A percentile compares a stretch with the other conserved stretches of the same genome.
Conservation (phyloP, 2,329 filamentous ascomycete genomes). For the Hansfordia pulvinata region DNA sequence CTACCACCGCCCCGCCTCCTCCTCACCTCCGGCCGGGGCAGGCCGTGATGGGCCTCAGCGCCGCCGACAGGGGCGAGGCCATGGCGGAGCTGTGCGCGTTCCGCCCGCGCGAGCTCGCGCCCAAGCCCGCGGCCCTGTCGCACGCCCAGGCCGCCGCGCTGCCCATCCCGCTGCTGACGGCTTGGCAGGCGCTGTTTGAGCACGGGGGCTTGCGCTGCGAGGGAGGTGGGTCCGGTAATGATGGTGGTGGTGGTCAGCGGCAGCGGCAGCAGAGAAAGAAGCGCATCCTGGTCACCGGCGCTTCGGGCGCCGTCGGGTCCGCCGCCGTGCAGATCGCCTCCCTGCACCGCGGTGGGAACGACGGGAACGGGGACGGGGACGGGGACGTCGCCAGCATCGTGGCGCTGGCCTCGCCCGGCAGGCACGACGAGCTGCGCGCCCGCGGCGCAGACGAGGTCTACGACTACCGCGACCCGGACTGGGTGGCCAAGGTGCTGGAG, state of each 20-base stretch:
- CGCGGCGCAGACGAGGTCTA: too few relatives aligned
- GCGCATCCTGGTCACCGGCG: conserved; percentile 18
- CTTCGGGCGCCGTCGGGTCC: conserved; percentile 15
- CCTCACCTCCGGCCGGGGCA: conserved; percentile 14
- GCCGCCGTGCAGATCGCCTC: conserved; percentile 16
- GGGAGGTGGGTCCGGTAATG: too few relatives aligned
- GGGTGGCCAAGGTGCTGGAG: too few relatives aligned
- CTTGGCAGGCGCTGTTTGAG: conserved; percentile 13
- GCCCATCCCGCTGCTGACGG: conserved; percentile 17
- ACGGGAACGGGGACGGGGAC: too few relatives aligned
- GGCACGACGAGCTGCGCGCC: conserved; percentile 9
- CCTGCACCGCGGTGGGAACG: conserved; percentile 3
- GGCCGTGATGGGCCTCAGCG: conserved; percentile 15
- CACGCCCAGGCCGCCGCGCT: conserved; percentile 15
- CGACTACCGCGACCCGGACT: too few relatives aligned
- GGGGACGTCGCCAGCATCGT: conserved; percentile 14
- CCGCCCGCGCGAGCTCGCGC: conserved; percentile 7
- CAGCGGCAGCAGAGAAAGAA: conserved; percentile 1
- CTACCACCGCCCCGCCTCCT: too few relatives aligned
- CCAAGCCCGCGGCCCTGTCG: conserved; percentile 9
- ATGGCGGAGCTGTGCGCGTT: conserved; percentile 14
- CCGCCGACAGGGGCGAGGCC: conserved; percentile 7
- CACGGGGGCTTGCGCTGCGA: too few relatives aligned
- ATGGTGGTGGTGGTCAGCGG: too few relatives aligned
- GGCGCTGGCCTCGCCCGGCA: conserved; percentile 15